Percentiles rank a stretch among this genome's conserved stretches.
These are phyloP conservation scores for Trichoderma guizhouense DNA, from an alignment of 2,329 filamentous ascomycete genomes.

Conservation along the genomic window DNA sequence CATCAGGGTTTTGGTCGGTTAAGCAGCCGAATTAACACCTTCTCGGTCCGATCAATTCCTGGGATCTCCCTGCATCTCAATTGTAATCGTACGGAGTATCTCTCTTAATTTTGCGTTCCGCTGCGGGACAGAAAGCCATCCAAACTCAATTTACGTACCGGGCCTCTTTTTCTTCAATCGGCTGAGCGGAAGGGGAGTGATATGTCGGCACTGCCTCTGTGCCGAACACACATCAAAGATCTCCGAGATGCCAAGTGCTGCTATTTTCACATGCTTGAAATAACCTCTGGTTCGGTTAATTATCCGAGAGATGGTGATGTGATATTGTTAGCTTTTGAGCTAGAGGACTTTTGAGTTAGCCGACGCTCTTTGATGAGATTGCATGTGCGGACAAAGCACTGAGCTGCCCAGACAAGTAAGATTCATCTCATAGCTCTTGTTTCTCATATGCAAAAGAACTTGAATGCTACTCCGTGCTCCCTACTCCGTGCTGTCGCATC, in stretches of 20 bases:
- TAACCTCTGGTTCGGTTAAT: slow-evolving; percentile 4
- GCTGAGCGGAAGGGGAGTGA: background rate
- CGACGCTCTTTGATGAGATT: background rate
- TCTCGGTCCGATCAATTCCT: slow-evolving; percentile 4
- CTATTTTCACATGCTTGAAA: slow-evolving; percentile 10
- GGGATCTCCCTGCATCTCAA: background rate
- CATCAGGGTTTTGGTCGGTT: background rate
- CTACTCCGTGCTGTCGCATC: background rate
- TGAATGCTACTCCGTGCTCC: background rate
- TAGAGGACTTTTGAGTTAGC: slow-evolving; percentile 9
- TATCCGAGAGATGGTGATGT: slow-evolving; percentile 14
- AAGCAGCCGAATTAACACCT: background rate
- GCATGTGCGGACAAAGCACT: background rate
- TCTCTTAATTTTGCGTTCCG: background rate
- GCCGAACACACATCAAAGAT: slow-evolving; percentile 2
- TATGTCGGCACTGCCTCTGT: background rate
- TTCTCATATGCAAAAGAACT: background rate
- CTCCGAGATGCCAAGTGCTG: background rate
- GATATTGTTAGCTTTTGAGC: background rate
- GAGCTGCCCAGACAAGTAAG: background rate
- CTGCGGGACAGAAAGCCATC: background rate
- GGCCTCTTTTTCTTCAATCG: background rate
- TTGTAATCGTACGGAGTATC: background rate
- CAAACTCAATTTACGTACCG: background rate
- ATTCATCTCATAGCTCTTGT: background rate